phyloP scores from a whole-genome alignment of 148 eudicot genomes.

The Amaranthus palmeri region DNA sequence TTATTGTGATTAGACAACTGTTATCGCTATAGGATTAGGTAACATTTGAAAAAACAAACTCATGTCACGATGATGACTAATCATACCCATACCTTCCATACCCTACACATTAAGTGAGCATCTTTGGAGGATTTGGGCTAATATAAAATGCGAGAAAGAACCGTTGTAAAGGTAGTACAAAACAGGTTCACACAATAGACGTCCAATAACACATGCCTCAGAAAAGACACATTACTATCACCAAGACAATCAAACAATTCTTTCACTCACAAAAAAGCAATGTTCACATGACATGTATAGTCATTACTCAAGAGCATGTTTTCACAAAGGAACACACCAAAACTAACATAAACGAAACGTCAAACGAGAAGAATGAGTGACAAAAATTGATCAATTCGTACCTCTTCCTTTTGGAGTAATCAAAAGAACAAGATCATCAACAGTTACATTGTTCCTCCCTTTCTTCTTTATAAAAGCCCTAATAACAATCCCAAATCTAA shows the following conservation, averaged over 20 bases:
- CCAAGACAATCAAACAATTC: neutral
- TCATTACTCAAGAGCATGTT: neutral
- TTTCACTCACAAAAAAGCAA: neutral
- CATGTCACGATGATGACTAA: too few species aligned
- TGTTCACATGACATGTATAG: neutral
- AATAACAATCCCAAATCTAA: slow-evolving; percentile 11
- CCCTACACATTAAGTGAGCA: too few species aligned
- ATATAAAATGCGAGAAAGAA: neutral
- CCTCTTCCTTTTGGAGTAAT: slow-evolving; percentile 91
- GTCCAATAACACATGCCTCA: neutral
- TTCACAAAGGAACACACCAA: slow-evolving; percentile 3
- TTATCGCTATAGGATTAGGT: too few species aligned
- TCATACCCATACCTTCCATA: too few species aligned
- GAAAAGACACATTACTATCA: neutral
- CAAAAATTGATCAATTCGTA: slow-evolving; percentile 12
- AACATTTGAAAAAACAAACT: too few species aligned
- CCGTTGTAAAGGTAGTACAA: neutral
- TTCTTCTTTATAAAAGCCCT: slow-evolving; percentile 66
- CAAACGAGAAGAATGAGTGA: neutral
- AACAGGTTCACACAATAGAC: neutral
- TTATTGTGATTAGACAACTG: too few species aligned
- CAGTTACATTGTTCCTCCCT: slow-evolving; percentile 79
- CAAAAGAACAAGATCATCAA: slow-evolving; percentile 69
- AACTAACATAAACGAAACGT: neutral
- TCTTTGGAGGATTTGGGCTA: too few species aligned